Evolutionary conservation across 352 stramenopile species (phyloP), one percentile per base, ranked within the genome.

Genomic region (Phytophthora meadii): DNA sequence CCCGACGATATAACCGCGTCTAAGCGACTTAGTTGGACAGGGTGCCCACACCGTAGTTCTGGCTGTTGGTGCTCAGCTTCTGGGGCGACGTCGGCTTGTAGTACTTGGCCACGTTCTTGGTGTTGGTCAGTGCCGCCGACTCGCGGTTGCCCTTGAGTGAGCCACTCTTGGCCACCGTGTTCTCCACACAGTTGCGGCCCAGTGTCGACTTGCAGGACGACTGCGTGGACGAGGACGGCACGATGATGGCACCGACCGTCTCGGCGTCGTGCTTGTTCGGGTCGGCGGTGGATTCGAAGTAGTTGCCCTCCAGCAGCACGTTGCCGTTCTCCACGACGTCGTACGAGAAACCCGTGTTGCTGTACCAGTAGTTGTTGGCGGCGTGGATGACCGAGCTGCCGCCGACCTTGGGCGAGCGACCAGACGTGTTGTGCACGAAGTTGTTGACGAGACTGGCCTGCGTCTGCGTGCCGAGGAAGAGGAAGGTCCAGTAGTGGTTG

Each of bases 291-390:
- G 68, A 44, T 59, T 87, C 72, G 51, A 83, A 80, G 70, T 74
- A 82, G 58, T 84, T 87, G 11, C 70, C 76, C 36, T 84, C 73
- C 22, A 69, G 46, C 4, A 85, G 61, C 48, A 81, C 74, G 39
- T 69, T 75, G 6, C 64, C 64, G 15, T 70, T 68, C 34, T 71
- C 54, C 12, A 54, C 53, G 19, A 81, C 54, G 19, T 82, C 72
- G 48, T 78, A 84, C 45, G 67, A 73, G 57, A 61, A 64, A 19
- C 65, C 73, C 28, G 72, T 70, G 59, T 77, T 84, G 60, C 70
- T 70, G 36, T 54, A 68, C 72, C 72, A 84, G 67, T 84, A 78
- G 70, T 84, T 84, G 67, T 82, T 82, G 34, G 60, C 72, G 2
- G 71, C 60, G 50, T 81, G 73, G 8, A 66, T 61, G 27, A 75